These are phyloP conservation scores for Diatrype stigma DNA, from an alignment of 2,329 filamentous ascomycete genomes.

Conservation along the genomic window DNA sequence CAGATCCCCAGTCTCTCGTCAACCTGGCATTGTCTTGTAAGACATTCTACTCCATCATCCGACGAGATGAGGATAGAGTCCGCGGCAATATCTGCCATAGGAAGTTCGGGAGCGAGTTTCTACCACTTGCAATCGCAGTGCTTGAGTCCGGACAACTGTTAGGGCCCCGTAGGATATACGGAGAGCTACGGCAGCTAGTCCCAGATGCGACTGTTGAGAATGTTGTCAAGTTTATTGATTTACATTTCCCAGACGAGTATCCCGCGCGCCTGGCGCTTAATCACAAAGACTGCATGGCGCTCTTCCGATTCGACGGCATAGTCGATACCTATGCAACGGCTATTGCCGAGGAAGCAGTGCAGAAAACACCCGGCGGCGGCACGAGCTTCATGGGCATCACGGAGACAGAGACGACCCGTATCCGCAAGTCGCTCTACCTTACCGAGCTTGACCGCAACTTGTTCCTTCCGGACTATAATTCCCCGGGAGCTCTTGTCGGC, in stretches of 20 bases:
- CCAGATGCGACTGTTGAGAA: background rate
- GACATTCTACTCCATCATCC: background rate
- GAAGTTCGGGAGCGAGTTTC: background rate
- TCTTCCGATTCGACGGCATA: background rate
- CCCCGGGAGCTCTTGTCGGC: background rate
- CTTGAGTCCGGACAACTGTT: background rate
- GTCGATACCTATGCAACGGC: background rate
- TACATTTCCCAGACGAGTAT: background rate
- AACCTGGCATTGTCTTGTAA: background rate
- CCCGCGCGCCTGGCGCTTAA: too few relatives aligned
- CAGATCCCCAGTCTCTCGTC: background rate
- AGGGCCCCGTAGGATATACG: too few relatives aligned
- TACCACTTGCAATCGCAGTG: background rate
- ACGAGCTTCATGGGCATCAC: background rate
- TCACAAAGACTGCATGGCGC: background rate
- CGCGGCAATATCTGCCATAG: background rate
- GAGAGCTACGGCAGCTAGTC: too few relatives aligned
- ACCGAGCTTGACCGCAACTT: slow-evolving; percentile 1
- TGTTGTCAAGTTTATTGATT: background rate
- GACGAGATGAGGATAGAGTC: background rate
- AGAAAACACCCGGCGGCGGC: background rate
- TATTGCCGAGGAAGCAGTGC: background rate
- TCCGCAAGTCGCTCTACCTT: slow-evolving; percentile 2
- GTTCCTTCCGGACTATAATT: background rate
- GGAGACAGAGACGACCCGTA: background rate